Conservation (phyloP, 1,139 yeast genomes). For the Candida albicans region DNA sequence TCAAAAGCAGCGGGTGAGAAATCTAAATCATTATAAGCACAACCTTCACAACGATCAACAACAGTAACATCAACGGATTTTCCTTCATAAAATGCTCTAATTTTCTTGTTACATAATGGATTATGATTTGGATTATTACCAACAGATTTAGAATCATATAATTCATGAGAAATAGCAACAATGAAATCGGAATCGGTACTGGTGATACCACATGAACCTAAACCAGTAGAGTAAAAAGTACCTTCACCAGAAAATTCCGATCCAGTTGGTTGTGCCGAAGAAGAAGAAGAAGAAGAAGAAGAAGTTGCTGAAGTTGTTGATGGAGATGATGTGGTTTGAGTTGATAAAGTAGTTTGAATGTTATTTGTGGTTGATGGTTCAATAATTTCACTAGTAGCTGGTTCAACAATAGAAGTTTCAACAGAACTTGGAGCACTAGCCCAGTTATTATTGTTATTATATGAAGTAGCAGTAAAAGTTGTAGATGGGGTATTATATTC, state of each 20-base stretch:
- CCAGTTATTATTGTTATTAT: not conserved
- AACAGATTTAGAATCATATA: constrained; percentile 32
- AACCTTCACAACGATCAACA: constrained; percentile 45
- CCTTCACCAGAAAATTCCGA: constrained; percentile 46
- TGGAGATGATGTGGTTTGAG: too few relatives aligned
- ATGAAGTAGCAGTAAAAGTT: constrained; percentile 7
- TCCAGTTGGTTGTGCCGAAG: constrained; percentile 15
- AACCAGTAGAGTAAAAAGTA: constrained; percentile 57
- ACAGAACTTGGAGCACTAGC: constrained; percentile 12
- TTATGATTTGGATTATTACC: constrained; percentile 43
- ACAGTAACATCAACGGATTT: constrained; percentile 46
- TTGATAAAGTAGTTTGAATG: too few relatives aligned
- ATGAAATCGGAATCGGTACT: constrained; percentile 50
- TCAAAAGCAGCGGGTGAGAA: constrained; percentile 47
- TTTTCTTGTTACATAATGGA: constrained; percentile 44
- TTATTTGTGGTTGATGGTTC: constrained; percentile 17
- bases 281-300: constrained; percentile 18
- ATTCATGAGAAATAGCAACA: constrained; percentile 40
- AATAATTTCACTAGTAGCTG: constrained; percentile 23
- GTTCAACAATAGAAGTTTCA: constrained; percentile 12
- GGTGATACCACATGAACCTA: constrained; percentile 62
- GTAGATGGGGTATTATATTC: constrained; percentile 22
- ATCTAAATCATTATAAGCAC: constrained; percentile 40
- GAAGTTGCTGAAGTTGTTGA: constrained; percentile 16
- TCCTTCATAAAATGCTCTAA: constrained; percentile 38